Evolutionary conservation across 371 early-diverging fungal genomes (phyloP).

Genomic region (Saksenaea vasiformis): DNA sequence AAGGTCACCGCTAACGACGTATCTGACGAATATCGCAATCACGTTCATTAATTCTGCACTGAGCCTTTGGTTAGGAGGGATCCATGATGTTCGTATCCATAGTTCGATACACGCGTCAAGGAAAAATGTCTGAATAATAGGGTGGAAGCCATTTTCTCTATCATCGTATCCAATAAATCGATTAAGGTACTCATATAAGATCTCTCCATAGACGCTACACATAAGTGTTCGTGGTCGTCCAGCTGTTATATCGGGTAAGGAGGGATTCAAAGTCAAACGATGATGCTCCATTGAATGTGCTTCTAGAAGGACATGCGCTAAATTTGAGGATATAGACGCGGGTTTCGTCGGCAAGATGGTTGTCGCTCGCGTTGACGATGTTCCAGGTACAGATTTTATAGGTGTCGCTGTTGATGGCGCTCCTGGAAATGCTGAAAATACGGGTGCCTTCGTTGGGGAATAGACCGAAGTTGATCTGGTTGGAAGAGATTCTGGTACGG

Average conservation of each 20-base stretch:
- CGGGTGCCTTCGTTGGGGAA: not conserved
- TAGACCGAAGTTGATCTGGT: not conserved
- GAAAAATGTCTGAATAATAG: slow-evolving; percentile 22
- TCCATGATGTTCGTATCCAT: slow-evolving; percentile 38
- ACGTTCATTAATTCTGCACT: slow-evolving; percentile 20
- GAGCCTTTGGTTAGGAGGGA: slow-evolving; percentile 20
- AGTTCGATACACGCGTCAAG: slow-evolving; percentile 33
- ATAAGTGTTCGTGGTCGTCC: slow-evolving; percentile 17
- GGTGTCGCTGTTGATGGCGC: not conserved
- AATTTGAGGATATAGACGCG: not conserved
- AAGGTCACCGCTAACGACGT: slow-evolving; percentile 29
- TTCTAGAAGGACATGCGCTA: not conserved
- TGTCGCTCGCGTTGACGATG: slow-evolving; percentile 2
- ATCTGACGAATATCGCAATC: slow-evolving; percentile 26
- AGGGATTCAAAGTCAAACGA: not conserved
- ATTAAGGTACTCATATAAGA: slow-evolving; percentile 25
- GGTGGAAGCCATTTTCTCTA: slow-evolving; percentile 1
- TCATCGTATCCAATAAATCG: slow-evolving; percentile 17
- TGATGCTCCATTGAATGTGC: not conserved
- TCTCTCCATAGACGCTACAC: slow-evolving; percentile 17
- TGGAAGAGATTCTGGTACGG: not conserved
- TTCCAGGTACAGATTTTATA: not conserved
- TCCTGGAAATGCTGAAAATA: not conserved
- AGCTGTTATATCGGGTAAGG: not conserved
- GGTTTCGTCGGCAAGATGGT: not conserved